A percentile compares a stretch with the other conserved stretches of the same genome.
Conservation (phyloP, 1,284 basidiomycete genomes). For the Sporisorium graminicola region DNA sequence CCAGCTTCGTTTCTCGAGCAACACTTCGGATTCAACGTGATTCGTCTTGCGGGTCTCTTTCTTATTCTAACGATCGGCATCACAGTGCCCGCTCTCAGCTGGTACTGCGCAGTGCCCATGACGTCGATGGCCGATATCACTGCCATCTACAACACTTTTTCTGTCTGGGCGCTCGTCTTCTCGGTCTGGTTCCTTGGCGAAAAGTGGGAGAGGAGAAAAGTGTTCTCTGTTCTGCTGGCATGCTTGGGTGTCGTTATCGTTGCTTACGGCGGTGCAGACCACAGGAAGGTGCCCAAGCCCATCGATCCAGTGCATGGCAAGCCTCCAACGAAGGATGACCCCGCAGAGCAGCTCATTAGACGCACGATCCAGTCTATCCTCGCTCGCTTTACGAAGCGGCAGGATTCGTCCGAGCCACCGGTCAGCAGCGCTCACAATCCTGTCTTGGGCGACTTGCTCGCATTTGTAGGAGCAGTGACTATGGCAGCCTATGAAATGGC, state of each 20-base stretch:
- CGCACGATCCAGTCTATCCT: slow-evolving; percentile 2
- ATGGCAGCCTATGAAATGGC: slow-evolving; percentile 69
- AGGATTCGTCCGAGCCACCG: slow-evolving; percentile 3
- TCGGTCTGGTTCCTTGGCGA: slow-evolving; percentile 67
- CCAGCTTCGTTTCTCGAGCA: slow-evolving; percentile 29
- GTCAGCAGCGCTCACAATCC: slow-evolving; percentile 49
- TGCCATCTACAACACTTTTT: slow-evolving; percentile 68
- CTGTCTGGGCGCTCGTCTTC: slow-evolving; percentile 68
- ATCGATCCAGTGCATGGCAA: slow-evolving; percentile 54
- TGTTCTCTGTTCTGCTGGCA: slow-evolving; percentile 63
- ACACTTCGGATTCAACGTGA: slow-evolving; percentile 41
- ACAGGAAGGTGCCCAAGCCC: slow-evolving; percentile 49
- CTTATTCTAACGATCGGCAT: slow-evolving; percentile 61
- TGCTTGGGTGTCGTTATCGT: slow-evolving; percentile 63
- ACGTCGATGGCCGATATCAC: slow-evolving; percentile 69
- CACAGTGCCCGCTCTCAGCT: slow-evolving; percentile 65
- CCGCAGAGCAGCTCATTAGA: slow-evolving; percentile 16
- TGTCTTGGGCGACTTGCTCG: slow-evolving; percentile 58
- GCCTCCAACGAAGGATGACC: slow-evolving; percentile 20
- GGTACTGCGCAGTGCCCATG: slow-evolving; percentile 67
- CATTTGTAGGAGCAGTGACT: slow-evolving; percentile 64
- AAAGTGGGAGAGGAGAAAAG: slow-evolving; percentile 63
- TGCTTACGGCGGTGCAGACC: slow-evolving; percentile 64
- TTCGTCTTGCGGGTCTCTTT: slow-evolving; percentile 46
- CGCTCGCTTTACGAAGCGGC: slow-evolving; percentile 10